Percentiles rank a stretch among this genome's conserved stretches.
phyloP scores from a whole-genome alignment of 2,329 filamentous ascomycete genomes.

The Talaromyces rugulosus region DNA sequence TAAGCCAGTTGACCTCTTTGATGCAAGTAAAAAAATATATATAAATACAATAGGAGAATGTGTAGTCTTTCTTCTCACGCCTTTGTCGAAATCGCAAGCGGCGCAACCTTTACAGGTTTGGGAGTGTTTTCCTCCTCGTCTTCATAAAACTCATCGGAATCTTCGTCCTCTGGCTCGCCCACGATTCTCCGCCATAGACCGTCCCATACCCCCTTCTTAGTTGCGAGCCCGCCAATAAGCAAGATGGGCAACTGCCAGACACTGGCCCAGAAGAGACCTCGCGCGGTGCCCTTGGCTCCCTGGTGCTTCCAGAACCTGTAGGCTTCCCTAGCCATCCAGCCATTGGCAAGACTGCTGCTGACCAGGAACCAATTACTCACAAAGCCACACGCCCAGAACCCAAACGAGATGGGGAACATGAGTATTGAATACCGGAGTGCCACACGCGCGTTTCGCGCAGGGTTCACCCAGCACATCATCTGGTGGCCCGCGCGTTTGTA shows the following conservation, averaged over 20 bases:
- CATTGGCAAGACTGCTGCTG: conserved; percentile 77
- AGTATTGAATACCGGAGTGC: conserved; percentile 79
- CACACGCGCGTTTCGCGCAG: conserved; percentile 77
- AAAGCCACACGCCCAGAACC: conserved; percentile 71
- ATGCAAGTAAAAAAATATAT: not conserved
- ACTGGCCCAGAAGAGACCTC: conserved; percentile 91
- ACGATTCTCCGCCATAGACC: conserved; percentile 69
- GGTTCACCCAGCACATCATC: conserved; percentile 83
- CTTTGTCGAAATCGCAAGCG: not conserved
- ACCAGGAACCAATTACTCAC: conserved; percentile 82
- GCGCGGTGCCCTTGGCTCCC: conserved; percentile 74
- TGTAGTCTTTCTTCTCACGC: not conserved
- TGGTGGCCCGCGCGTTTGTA: conserved; percentile 68
- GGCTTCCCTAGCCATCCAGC: conserved; percentile 78
- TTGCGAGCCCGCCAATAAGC: conserved; percentile 81
- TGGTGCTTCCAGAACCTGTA: conserved; percentile 74
- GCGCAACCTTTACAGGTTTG: not conserved
- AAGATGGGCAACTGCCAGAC: conserved; percentile 93
- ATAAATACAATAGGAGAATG: not conserved
- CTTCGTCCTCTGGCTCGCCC: conserved; percentile 55
- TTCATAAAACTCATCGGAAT: conserved; percentile 46
- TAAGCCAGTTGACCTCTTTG: not conserved
- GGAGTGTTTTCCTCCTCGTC: conserved; percentile 38
- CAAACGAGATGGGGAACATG: conserved; percentile 82
- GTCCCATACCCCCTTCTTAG: conserved; percentile 91